Evolutionary conservation across 257 asterid species (phyloP), one percentile per base, ranked within the genome.

Genomic region (Nicotiana knightiana): DNA sequence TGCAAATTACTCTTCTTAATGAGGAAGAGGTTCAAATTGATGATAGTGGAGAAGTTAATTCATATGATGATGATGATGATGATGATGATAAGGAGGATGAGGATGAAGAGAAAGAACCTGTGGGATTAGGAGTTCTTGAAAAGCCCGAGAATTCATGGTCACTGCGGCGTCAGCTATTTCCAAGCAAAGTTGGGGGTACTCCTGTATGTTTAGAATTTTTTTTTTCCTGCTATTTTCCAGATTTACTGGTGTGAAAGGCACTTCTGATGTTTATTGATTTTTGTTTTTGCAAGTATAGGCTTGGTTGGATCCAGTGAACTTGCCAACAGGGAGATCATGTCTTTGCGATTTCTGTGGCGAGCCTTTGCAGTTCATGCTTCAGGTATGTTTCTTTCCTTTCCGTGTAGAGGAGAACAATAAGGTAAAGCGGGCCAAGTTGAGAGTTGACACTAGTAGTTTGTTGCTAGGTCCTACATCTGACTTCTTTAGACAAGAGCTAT

Each of bases 111-210:
- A 79, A 79, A 32, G 86, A 82, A 16, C 92, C 94, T 15, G 86
- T 96, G 87, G 87, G 91, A 4, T 81, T 96, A 61, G 99, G 99
- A 18, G 93, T 96, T 83, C 89, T 89, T 39, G 97, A 90, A 86
- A 91, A 87, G 79, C 93, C 95, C 3, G 88, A 89, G 70, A 73
- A 85, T 79, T 70, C 87, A 6, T 93, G 98, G 97, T 90, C 98
- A 39, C 76, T 90, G 76, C 85, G 79, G 57, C 92, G 93, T 65
- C 97, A 94, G 81, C 85, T 94, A 81, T 96, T 96, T 79, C 98
- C 98, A 26, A 94, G 99, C 91, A 89, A 93, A 90, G 97, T 98
- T 81, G 98, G 99, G 46, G 99, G 98, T 78, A 75, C 91, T 81
- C 99, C 99, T 88, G 99, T 96, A 92, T n/a, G 85, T 70, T 67